Percentiles rank a stretch among this genome's conserved stretches.
phyloP scores from a whole-genome alignment of 2,329 filamentous ascomycete species.

The Diaporthe sp. region DNA sequence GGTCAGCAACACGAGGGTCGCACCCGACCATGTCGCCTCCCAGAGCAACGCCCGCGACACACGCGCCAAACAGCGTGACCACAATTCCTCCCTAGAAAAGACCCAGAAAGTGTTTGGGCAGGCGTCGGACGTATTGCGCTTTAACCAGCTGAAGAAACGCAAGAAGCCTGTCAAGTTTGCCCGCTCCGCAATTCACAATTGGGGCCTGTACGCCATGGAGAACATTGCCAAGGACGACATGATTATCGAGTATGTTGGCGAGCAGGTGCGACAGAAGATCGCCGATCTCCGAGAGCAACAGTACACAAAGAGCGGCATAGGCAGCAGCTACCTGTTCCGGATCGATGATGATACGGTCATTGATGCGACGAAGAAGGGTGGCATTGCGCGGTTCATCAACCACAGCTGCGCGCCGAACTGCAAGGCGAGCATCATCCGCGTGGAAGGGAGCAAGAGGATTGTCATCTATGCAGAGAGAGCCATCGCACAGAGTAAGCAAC shows the following conservation, averaged over 20 bases:
- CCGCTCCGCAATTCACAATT: conserved; percentile 97
- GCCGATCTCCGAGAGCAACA: conserved; percentile 94
- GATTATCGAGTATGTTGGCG: conserved; percentile 99
- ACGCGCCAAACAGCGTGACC: conserved; percentile 93
- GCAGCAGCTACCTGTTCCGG: conserved; percentile 96
- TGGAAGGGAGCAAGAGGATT: conserved; percentile 97
- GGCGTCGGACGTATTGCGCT: conserved; percentile 92
- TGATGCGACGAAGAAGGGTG: conserved; percentile 97
- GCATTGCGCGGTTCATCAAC: conserved; percentile 98
- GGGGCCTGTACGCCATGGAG: conserved; percentile 97
- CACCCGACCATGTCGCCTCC: conserved; percentile 81
- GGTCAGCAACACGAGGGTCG: conserved; percentile 77
- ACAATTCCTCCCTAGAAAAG: conserved; percentile 93
- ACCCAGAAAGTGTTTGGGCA: conserved; percentile 87
- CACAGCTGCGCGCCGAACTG: conserved; percentile 98
- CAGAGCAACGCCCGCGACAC: conserved; percentile 94
- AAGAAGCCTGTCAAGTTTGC: conserved; percentile 99
- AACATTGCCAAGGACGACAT: conserved; percentile 98
- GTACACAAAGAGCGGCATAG: conserved; percentile 96
- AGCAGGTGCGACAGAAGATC: conserved; percentile 96
- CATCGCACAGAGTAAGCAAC: conserved; percentile 85
- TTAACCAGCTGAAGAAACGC: conserved; percentile 99
- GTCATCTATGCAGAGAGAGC: conserved; percentile 98
- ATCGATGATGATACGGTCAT: conserved; percentile 98
- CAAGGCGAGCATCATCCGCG: conserved; percentile 99